phyloP scores from a whole-genome alignment of 2,329 filamentous ascomycete species.

The Arthrobotrys pseudoclavata region DNA sequence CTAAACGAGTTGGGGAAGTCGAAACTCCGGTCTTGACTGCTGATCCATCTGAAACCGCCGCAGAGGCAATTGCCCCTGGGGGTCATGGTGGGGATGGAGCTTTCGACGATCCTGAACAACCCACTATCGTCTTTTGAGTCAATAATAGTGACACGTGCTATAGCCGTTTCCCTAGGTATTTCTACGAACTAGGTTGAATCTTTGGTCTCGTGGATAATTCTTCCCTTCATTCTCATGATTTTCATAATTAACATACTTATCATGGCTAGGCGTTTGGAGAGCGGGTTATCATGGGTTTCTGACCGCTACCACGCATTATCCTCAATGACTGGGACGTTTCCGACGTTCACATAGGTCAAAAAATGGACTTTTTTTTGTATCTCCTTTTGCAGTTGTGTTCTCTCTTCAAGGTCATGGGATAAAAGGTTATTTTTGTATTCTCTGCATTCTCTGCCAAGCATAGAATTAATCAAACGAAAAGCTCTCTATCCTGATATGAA shows the following conservation, averaged over 20 bases:
- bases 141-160: not conserved
- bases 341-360: not conserved
- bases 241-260: not conserved
- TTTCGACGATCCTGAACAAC: conserved; percentile 45
- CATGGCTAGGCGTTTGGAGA: conserved; percentile 1
- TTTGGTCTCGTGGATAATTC: not conserved
- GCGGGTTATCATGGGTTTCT: conserved; percentile 2
- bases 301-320: not conserved
- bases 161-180: not conserved
- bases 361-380: not conserved
- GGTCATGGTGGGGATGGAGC: conserved; percentile 23
- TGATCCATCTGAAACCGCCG: not conserved
- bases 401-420: not conserved
- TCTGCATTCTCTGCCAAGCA: not conserved
- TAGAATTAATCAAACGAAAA: conserved; percentile 2
- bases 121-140: conserved; percentile 49
- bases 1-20: conserved; percentile 34
- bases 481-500: not conserved
- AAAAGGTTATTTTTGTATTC: not conserved
- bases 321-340: not conserved
- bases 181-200: not conserved
- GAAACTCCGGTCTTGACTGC: not conserved
- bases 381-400: not conserved
- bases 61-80: not conserved
- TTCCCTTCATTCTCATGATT: not conserved